These are phyloP conservation scores for Neonectria sp. DNA, from an alignment of 2,329 filamentous ascomycete species.

Conservation along the genomic window DNA sequence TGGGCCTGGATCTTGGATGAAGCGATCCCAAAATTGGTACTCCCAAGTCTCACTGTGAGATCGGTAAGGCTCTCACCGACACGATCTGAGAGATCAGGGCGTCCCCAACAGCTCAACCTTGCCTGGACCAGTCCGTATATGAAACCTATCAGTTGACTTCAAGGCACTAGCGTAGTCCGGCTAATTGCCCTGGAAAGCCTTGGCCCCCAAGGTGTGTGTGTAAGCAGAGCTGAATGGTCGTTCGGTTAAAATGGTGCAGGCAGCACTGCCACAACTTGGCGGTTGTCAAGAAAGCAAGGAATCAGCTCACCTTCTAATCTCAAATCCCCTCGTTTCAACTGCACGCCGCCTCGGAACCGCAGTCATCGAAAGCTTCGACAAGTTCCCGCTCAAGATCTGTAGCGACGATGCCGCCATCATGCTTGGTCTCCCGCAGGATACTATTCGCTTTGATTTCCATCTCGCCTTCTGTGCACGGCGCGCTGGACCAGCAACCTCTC, in stretches of 20 bases:
- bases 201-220: background rate
- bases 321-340: background rate
- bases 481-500: conserved; percentile 10
- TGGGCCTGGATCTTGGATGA: too few species aligned
- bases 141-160: background rate
- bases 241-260: background rate
- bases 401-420: background rate
- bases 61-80: too few species aligned
- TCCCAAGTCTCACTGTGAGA: too few species aligned
- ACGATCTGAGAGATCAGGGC: too few species aligned
- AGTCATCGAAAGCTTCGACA: background rate
- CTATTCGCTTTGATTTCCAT: background rate
- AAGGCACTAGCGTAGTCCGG: background rate
- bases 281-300: background rate
- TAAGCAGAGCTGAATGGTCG: background rate
- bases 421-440: background rate
- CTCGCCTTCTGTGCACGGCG: background rate
- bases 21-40: too few species aligned
- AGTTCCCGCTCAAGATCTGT: background rate
- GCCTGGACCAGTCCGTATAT: background rate
- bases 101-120: background rate
- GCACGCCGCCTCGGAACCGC: background rate
- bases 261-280: background rate
- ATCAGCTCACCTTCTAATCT: background rate
- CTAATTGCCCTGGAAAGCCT: background rate